Conservation (phyloP, 306 rosid species). For the Quercus suber region DNA sequence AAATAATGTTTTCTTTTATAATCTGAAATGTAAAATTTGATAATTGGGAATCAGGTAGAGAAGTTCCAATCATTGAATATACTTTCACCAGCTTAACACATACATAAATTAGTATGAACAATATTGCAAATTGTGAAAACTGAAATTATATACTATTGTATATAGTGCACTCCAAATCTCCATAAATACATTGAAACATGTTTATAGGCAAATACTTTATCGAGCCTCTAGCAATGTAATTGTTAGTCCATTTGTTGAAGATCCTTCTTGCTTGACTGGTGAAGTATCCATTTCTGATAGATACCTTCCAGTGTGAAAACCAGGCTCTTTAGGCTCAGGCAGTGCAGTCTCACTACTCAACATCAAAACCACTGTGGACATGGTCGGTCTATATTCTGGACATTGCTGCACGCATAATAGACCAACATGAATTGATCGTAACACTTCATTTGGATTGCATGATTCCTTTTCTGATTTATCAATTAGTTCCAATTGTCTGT, state of each 20-base stretch:
- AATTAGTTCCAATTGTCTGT: too few species aligned
- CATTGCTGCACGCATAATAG: too few species aligned
- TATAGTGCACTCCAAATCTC: not conserved
- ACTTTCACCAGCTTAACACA: too few species aligned
- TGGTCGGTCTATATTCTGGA: conserved; percentile 41
- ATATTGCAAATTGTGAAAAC: too few species aligned
- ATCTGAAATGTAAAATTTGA: too few species aligned
- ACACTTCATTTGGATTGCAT: not conserved
- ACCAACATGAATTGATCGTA: too few species aligned
- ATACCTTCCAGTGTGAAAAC: conserved; percentile 18
- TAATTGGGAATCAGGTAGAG: too few species aligned
- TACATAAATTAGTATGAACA: too few species aligned
- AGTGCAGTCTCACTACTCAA: conserved; percentile 35
- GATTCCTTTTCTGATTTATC: too few species aligned
- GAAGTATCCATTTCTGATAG: conserved; percentile 2
- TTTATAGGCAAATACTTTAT: not conserved
- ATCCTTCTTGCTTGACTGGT: not conserved
- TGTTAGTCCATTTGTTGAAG: conserved; percentile 30
- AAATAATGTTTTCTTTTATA: too few species aligned
- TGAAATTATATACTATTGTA: not conserved
- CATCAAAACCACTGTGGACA: conserved; percentile 46
- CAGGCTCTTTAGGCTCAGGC: conserved; percentile 49
- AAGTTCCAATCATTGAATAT: too few species aligned
- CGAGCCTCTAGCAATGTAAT: conserved; percentile 26
- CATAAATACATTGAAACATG: not conserved